Conservation (phyloP, 495 filamentous ascomycete species). For the Penicillium cinerascens region DNA sequence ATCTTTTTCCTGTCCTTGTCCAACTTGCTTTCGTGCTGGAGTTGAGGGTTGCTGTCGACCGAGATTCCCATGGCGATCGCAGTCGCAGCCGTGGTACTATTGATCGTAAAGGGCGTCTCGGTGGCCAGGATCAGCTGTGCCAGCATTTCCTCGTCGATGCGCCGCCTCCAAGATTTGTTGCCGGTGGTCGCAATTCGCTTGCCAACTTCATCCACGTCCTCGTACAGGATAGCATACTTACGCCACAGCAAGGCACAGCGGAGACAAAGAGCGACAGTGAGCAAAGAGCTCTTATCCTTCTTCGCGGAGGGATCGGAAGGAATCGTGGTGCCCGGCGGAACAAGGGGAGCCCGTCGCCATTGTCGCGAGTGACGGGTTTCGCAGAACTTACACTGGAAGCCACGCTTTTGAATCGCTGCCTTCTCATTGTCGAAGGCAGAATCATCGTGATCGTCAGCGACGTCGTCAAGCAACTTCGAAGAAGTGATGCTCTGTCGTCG, state of each 20-base stretch:
- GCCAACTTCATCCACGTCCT: slow-evolving; percentile 87
- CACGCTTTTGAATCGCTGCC: slow-evolving; percentile 69
- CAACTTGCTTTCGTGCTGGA: slow-evolving; percentile 40
- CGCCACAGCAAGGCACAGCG: slow-evolving; percentile 91
- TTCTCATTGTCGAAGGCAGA: slow-evolving; percentile 95
- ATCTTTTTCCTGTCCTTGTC: slow-evolving; percentile 59
- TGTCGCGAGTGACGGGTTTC: slow-evolving; percentile 71
- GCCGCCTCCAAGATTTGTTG: slow-evolving; percentile 80
- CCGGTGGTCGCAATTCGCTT: slow-evolving; percentile 83
- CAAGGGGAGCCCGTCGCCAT: slow-evolving; percentile 86
- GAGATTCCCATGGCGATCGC: slow-evolving; percentile 44
- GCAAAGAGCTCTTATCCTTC: slow-evolving; percentile 70
- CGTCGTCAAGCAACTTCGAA: slow-evolving; percentile 76
- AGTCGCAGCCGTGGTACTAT: slow-evolving; percentile 40
- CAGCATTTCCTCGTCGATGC: slow-evolving; percentile 86
- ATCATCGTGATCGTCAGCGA: slow-evolving; percentile 90
- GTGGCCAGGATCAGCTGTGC: slow-evolving; percentile 67
- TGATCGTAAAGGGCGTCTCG: slow-evolving; percentile 47
- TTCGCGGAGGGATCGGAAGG: slow-evolving; percentile 63
- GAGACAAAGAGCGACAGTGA: slow-evolving; percentile 80
- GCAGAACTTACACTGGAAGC: slow-evolving; percentile 96
- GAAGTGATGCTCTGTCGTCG: slow-evolving; percentile 53
- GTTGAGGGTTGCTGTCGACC: slow-evolving; percentile 38
- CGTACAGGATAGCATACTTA: slow-evolving; percentile 92
- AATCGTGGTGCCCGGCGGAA: slow-evolving; percentile 65